Evolutionary conservation across 768 basidiomycete species (phyloP), one percentile per base, ranked within the genome.

Genomic region (Amanita exitialis): DNA sequence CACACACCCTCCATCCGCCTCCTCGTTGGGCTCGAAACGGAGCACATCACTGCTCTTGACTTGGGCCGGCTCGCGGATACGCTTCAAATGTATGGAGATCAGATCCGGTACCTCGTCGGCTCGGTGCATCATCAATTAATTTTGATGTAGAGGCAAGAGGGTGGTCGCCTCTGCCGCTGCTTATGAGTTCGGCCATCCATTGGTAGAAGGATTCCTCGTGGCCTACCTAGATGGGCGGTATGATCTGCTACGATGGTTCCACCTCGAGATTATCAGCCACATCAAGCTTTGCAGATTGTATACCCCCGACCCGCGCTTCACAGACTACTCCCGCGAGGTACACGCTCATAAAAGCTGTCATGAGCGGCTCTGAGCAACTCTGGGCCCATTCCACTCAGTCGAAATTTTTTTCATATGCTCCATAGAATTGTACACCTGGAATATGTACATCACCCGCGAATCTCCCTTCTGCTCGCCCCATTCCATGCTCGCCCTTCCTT

Each of bases 111-210:
- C 65, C 61, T 97, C 61, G 90, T 98, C 48, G 95, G 96, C 21
- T 90, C 86, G 30, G 72, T 99, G 6, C 96, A 99, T 64, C 95
- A 97, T 59, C 94, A 7, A 95, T 99, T 66, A 96, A 99, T 68
- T 93, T 98, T 58, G 91, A 96, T 68, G 58, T 72, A 35, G 57
- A 68, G 21, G 90, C 85, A 68, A 78, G 50, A 69, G 64, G 44
- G 80, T 84, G 7, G 61, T 95, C 51, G 64, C 57, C 68, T 71
- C 54, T 57, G 63, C 10, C 5, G 58, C 62, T 46, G 53, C 61
- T n/a, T n/a, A n/a, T n/a, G n/a, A n/a, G 36, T 53, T 60, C 38
- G 64, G 66, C 41, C 49, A 61, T 38, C 64, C 65, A 32, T 58
- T 62, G 49, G 60, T 74, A 66, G 69, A 71, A 64, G 53, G 59